These are phyloP conservation scores for Sarocladium brachiariae DNA, from an alignment of 2,329 filamentous ascomycete species.

Conservation along the genomic window DNA sequence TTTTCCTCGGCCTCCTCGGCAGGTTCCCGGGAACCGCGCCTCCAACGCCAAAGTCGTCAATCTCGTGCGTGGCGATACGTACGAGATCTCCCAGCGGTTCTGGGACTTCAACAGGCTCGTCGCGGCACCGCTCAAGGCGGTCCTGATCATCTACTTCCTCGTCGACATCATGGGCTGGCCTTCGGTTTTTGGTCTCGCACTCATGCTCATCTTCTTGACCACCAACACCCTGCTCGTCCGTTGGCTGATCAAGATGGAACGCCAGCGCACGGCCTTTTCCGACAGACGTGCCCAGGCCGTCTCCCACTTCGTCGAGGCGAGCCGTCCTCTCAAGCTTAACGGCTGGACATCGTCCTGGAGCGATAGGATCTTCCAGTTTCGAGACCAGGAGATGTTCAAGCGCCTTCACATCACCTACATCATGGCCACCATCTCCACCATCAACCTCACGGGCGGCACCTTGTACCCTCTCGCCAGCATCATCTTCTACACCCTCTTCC, in stretches of 20 bases:
- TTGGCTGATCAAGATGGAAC: slow-evolving; percentile 61
- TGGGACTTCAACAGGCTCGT: slow-evolving; percentile 80
- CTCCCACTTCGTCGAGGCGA: slow-evolving; percentile 80
- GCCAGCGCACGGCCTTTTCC: slow-evolving; percentile 62
- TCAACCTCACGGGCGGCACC: slow-evolving; percentile 65
- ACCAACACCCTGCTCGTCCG: slow-evolving; percentile 64
- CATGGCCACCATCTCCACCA: slow-evolving; percentile 50
- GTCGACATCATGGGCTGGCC: slow-evolving; percentile 75
- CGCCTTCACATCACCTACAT: slow-evolving; percentile 29
- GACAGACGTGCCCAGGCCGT: slow-evolving; percentile 74
- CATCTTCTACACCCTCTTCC: slow-evolving; percentile 69
- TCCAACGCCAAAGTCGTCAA: slow-evolving; percentile 90
- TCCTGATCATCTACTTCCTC: slow-evolving; percentile 57
- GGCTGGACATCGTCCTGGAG: slow-evolving; percentile 33
- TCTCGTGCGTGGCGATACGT: slow-evolving; percentile 74
- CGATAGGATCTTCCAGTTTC: slow-evolving; percentile 27
- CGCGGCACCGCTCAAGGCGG: slow-evolving; percentile 68
- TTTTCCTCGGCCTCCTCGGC: slow-evolving; percentile 24
- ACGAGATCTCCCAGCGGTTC: slow-evolving; percentile 75
- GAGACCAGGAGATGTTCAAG: slow-evolving; percentile 29
- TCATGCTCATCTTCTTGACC: slow-evolving; percentile 61
- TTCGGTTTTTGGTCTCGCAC: slow-evolving; percentile 65
- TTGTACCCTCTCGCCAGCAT: slow-evolving; percentile 77
- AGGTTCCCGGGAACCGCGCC: slow-evolving; percentile 41
- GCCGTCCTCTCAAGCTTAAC: slow-evolving; percentile 53